Percentiles rank a stretch among this genome's conserved stretches.
These are phyloP conservation scores for Prunus yedoensis DNA, from an alignment of 331 rosid species.

Conservation along the genomic window DNA sequence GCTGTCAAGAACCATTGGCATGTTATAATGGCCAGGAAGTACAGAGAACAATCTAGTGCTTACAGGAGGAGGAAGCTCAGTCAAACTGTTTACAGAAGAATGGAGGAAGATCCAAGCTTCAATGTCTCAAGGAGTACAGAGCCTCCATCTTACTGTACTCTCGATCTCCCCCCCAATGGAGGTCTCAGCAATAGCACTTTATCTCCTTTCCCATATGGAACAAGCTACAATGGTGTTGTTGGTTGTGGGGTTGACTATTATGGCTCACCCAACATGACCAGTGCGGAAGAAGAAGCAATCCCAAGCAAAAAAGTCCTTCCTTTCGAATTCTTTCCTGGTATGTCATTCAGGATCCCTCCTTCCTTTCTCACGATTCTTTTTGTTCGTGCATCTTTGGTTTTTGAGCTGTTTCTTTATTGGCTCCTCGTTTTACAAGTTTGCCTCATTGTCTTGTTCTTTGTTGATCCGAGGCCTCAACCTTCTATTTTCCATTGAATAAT, in stretches of 20 bases:
- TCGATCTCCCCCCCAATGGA: constrained; percentile 31
- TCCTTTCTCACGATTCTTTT: neutral
- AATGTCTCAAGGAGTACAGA: constrained; percentile 24
- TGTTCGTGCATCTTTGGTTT: constrained; percentile 11
- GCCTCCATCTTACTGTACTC: constrained; percentile 22
- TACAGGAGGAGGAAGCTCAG: constrained; percentile 71
- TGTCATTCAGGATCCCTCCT: constrained; percentile 3
- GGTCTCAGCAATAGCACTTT: constrained; percentile 12
- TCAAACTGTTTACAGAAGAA: constrained; percentile 49
- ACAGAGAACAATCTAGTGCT: constrained; percentile 78
- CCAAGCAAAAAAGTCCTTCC: constrained; percentile 37
- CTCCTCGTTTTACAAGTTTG: too few species aligned
- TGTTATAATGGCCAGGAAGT: constrained; percentile 95
- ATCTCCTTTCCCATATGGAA: constrained; percentile 36
- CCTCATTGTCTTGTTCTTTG: too few species aligned
- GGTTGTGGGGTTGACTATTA: constrained; percentile 41
- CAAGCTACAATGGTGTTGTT: constrained; percentile 32
- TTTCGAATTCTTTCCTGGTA: constrained; percentile 61
- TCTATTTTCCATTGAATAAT: too few species aligned
- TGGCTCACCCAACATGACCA: constrained; percentile 39
- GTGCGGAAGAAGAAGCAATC: constrained; percentile 43
- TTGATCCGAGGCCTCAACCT: too few species aligned
- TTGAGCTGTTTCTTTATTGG: constrained; percentile 1
- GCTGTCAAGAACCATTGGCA: constrained; percentile 99
- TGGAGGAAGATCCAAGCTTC: constrained; percentile 48